Base-by-base conservation (phyloP, 2,329 filamentous ascomycete genomes). In the Aspergillus quadricinctus region DNA sequence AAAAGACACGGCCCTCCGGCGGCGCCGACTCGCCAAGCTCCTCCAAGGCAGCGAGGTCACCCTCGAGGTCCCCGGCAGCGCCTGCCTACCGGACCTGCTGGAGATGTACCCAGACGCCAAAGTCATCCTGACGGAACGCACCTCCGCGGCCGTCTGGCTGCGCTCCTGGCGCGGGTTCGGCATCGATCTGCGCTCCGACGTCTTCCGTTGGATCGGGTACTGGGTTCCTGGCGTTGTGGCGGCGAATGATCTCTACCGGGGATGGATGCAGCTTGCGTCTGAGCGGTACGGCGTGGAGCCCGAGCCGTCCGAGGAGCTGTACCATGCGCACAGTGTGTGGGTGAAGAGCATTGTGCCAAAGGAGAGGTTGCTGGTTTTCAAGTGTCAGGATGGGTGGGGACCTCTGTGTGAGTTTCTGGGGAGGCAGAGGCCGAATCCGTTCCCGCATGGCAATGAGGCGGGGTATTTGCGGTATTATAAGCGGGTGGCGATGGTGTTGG, bases 341-440 rank as follows among this genome's bases (percentile, higher is more conserved):
- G 57, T 61, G 23, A 57, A 60, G 43, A 41, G 31, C n/a, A 56
- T 60, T 21, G 59, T 61, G 45, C 59, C 57, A n/a, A 29, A 10
- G 41, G 49, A 55, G 40, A 52, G 56, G 43, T 17, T 59, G 35
- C 48, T 61, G 40, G 58, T 61, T 11, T 61, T 59, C 49, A 61
- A 61, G 59, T 61, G 54, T 49, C 59, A 61, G 51, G 59, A 61
- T 54, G 59, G 59, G 21, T 61, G 59, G 59, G 52, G 19, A 1
- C 57, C 57, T 3, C 37, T 61, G 49, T 57, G 54, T 50, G 54
- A 41, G 41, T 61, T 61, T 49, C 25, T 61, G 46, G 59, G 55
- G 25, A 52, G 58, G 41, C 55, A 61, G 57, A 48, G 55, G 52
- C 58, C 59, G 3, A 58, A 61, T 40, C 57, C 28, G 6, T 61